phyloP scores from a whole-genome alignment of 129 eudicot genomes.

The Centella asiatica region DNA sequence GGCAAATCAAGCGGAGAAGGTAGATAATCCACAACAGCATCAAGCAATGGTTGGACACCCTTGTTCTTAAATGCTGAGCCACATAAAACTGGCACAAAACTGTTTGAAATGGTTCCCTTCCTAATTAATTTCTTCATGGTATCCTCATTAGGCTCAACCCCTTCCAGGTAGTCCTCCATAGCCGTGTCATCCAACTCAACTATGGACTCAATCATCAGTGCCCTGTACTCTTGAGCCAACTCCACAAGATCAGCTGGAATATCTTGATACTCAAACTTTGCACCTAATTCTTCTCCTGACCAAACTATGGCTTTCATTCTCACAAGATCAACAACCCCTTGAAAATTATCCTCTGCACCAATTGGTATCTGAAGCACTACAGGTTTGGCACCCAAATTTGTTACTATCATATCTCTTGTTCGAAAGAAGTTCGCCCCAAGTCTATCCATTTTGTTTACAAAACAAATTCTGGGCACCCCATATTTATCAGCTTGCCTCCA shows the following conservation, averaged over 20 bases:
- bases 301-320: constrained; percentile 80
- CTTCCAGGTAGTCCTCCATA: constrained; percentile 90
- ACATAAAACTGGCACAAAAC: constrained; percentile 80
- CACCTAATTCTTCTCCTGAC: constrained; percentile 96
- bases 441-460: constrained; percentile 95
- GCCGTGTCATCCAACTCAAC: constrained; percentile 84
- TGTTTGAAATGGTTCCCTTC: constrained; percentile 69
- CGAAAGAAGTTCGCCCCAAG: constrained; percentile 87
- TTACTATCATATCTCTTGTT: constrained; percentile 84
- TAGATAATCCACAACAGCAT: constrained; percentile 83
- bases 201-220: constrained; percentile 56
- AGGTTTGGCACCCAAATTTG: constrained; percentile 90
- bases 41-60: constrained; percentile 93
- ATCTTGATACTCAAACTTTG: constrained; percentile 72
- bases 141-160: constrained; percentile 79
- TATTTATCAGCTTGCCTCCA: constrained; percentile 98
- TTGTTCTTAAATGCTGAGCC: constrained; percentile 95
- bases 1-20: constrained; percentile 92
- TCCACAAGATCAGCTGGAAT: constrained; percentile 77
- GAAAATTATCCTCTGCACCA: constrained; percentile 74
- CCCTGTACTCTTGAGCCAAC: constrained; percentile 55
- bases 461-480: constrained; percentile 96
- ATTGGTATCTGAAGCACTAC: constrained; percentile 81
- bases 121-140: constrained; percentile 63
- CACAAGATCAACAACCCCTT: constrained; percentile 85